These are phyloP conservation scores for Fusarium musae DNA, from an alignment of 2,329 filamentous ascomycete species.

Conservation along the genomic window DNA sequence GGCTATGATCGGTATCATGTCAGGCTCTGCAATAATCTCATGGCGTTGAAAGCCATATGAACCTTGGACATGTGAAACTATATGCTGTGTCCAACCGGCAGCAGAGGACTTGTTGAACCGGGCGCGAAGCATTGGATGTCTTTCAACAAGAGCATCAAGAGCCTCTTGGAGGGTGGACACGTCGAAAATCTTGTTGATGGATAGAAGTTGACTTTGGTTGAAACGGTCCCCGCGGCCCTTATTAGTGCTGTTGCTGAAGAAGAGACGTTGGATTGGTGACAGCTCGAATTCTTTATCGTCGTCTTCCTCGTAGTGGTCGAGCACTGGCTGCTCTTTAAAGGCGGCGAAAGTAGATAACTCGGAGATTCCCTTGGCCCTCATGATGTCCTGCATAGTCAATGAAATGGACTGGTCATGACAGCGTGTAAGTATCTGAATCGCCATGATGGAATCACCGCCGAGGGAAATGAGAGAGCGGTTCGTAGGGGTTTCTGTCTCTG, in stretches of 20 bases:
- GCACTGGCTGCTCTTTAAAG: background rate
- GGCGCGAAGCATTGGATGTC: constrained; percentile 52
- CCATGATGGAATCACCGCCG: constrained; percentile 58
- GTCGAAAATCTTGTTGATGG: constrained; percentile 38
- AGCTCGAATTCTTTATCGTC: constrained; percentile 47
- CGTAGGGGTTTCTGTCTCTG: constrained; percentile 42
- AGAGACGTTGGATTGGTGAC: constrained; percentile 58
- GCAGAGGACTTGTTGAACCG: constrained; percentile 39
- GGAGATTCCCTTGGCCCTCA: constrained; percentile 45
- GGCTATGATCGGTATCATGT: constrained; percentile 1
- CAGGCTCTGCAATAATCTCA: constrained; percentile 7
- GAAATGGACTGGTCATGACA: constrained; percentile 46
- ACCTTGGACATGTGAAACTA: constrained; percentile 21
- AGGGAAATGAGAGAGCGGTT: constrained; percentile 52
- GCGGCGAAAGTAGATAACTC: constrained; percentile 36
- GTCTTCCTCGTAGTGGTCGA: background rate
- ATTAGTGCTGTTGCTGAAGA: constrained; percentile 49
- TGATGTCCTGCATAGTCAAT: constrained; percentile 49
- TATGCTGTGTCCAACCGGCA: constrained; percentile 39
- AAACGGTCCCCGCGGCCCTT: constrained; percentile 49
- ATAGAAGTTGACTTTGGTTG: constrained; percentile 58
- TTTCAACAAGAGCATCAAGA: constrained; percentile 41
- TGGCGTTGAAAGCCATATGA: constrained; percentile 38
- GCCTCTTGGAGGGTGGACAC: constrained; percentile 30
- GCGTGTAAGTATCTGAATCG: constrained; percentile 56